Evolutionary conservation across 306 rosid genomes (phyloP), one percentile per base, ranked within the genome.

Genomic region (Pachyrhizus erosus): DNA sequence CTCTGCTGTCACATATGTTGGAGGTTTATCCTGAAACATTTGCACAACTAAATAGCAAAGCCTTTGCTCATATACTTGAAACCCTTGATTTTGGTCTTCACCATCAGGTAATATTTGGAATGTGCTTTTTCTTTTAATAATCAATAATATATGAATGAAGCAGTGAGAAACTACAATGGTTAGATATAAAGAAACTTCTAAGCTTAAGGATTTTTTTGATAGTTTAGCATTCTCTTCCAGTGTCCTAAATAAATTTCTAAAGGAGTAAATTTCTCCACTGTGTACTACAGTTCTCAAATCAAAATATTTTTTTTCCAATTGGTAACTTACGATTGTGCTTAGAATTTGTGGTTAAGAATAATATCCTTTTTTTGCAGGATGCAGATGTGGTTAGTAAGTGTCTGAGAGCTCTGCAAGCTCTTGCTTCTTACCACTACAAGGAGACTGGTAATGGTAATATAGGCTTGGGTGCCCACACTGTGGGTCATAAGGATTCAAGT

Each of bases 21-120:
- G 99, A 95, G 89, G 98, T 93, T 70, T 93, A 95, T 89, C 99
- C 98, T 55, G 99, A 95, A 86, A 93, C 98, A 52, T 91, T 95
- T 46, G 97, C 98, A 29, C 94, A 88, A 70, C 90, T 95, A 74
- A 91, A 83, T 81, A 78, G 84, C 5, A 92, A 95, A 60, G 91
- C 97, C 77, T 90, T 93, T 87, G 75, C 91, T 67, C 96, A 91
- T 81, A 87, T 91, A 60, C 93, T 95, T n/a, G 88, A 89, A 76
- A 91, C 99, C 76, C 95, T 95, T 80, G 96, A 93, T 69, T 93
- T 93, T 73, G 99, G 99, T 82, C 96, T 93, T 76, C 96, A 81
- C 75, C 89, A 93, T 85, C 99, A 93, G 99, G 99, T 93, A 86
- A 77, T 61, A 58, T 54, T 71, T 54, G 31, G 40, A n/a, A 42